Evolutionary conservation across 2,329 filamentous ascomycete genomes (phyloP), one percentile per base, ranked within the genome.

Genomic region (Hypoxylon sp.): DNA sequence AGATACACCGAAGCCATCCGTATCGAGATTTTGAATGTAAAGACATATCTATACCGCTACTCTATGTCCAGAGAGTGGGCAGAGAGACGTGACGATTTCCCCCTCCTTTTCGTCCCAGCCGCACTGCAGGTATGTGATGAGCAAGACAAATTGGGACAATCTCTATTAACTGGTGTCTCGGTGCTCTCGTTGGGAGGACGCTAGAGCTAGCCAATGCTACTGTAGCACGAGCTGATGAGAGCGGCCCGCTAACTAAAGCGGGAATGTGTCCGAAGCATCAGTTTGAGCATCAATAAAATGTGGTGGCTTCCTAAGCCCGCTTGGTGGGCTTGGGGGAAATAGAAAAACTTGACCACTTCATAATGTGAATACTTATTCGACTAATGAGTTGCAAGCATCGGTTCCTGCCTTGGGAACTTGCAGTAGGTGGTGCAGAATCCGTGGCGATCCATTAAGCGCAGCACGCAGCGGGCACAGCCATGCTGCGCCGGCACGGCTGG

Each of bases 211-310:
- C 15, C 16, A 45, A 57, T 54, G 53, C 25, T 51, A 53, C 56
- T 8, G 49, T 54, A 54, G 29, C 56, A 57, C 49, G 32, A 54
- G 53, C 56, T 53, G 52, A 53, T 47, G 30, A 31, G 37, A 34
- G n/a, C 31, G 32, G 25, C 41, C 40, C 45, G 45, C 48, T 29
- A 52, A 32, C 52, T 52, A 45, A 44, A 57, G 45, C 32, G 37
- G 35, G 29, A 44, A 37, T 43, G 11, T 35, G 21, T 27, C 17
- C 11, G 23, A 27, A 41, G 31, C 21, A 19, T 17, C 15, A 32
- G 41, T 37, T 35, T 16, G 20, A 30, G 12, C 26, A 17, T 12
- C 12, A 45, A 16, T 9, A 47, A 26, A 25, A 20, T 15, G 26
- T 46, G 13, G 15, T 25, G 27, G 44, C 42, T 25, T 48, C 32